Evolutionary conservation across 164 flowering plant species (phyloP), one percentile per base, ranked within the genome.

Genomic region (Berberis thunbergii): DNA sequence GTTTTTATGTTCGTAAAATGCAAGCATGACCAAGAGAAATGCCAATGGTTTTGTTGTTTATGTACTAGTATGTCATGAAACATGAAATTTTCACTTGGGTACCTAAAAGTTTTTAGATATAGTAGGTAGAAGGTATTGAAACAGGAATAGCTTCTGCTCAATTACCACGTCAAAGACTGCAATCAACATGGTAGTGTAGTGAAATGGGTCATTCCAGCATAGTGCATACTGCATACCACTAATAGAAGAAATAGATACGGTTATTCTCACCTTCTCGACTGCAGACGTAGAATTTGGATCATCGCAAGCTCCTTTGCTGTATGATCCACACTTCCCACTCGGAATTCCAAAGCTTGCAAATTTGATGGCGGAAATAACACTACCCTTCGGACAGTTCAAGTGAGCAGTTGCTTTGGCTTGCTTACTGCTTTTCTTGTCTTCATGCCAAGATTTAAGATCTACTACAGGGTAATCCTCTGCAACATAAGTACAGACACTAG

Each of bases 261-360:
- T 9, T 11, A 12, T 49, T 2, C 60, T 68, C 62, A 86, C 98
- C 91, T 80, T 81, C 67, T 86, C 82, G 42, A 89, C 83, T 38
- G 76, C 67, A 42, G 80, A 69, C 62, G 49, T 66, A 7, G 93
- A 83, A 49, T 68, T 66, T 42, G 91, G 88, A 80, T 89, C 86
- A 65, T 89, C 89, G 76, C 96, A 87, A 48, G 70, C 75, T 50
- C 93, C 96, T 49, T 41, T 66, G 52, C 49, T 70, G 75, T 72
- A 87, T 7, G 89, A 87, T 61, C 95, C 95, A 67, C 95, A 91
- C 38, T 71, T 73, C 58, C 98, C 98, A 3, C 65, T 71, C 2
- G 98, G 95, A 69, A 72, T 89, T 62, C 98, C 98, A 71, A 83
- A 91, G 74, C 96, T 89, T 49, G 98, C 91, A 77, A 92, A 92